A percentile compares a stretch with the other conserved stretches of the same genome.
phyloP scores from a whole-genome alignment of 768 basidiomycete species.

The Trichaptum fuscoviolaceum region DNA sequence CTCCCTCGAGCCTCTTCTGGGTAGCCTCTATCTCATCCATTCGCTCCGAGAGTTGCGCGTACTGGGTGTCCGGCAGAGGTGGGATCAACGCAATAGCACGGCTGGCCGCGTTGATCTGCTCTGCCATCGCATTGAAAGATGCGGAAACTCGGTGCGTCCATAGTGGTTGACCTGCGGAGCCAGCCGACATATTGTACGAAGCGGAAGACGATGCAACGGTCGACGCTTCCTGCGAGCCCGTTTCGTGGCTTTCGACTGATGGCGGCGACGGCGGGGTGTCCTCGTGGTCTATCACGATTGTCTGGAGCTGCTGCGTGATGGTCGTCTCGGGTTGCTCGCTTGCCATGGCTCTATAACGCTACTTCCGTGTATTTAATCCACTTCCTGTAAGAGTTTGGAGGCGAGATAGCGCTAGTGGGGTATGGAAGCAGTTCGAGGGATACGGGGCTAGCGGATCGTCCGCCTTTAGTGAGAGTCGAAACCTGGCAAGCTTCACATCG shows the following conservation, averaged over 20 bases:
- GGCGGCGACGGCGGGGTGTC: not conserved
- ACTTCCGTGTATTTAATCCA: not conserved
- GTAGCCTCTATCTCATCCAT: conserved; percentile 28
- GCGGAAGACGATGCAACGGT: not conserved
- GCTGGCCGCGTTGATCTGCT: conserved; percentile 36
- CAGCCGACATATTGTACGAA: not conserved
- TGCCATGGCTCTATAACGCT: not conserved
- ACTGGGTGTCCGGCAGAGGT: conserved; percentile 9
- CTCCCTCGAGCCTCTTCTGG: conserved; percentile 27
- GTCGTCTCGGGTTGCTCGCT: not conserved
- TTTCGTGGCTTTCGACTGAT: not conserved
- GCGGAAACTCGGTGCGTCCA: conserved; percentile 31
- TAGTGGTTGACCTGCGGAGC: not conserved
- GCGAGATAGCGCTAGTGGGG: not conserved
- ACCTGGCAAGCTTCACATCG: not conserved
- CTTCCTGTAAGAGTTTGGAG: not conserved
- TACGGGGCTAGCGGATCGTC: not conserved
- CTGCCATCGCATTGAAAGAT: conserved; percentile 35
- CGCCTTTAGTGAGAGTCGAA: not conserved
- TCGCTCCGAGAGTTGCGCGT: conserved; percentile 20
- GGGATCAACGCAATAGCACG: conserved; percentile 30
- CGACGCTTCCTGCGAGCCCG: not conserved
- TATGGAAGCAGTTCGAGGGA: not conserved
- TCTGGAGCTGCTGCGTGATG: not conserved
- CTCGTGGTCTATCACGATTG: not conserved